Conservation (phyloP, 306 rosid genomes). For the Potentilla sterilis region DNA sequence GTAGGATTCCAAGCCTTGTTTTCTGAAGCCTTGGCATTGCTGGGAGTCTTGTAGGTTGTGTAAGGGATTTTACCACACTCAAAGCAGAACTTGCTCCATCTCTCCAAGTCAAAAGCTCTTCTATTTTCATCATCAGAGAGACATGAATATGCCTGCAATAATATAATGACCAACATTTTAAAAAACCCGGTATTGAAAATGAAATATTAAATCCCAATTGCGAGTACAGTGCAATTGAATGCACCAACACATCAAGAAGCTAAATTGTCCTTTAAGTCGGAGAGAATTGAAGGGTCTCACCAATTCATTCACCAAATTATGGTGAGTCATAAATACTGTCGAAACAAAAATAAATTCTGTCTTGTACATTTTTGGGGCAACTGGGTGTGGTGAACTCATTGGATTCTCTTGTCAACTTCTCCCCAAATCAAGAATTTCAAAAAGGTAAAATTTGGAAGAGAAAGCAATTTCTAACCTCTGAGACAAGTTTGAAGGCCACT, state of each 20-base stretch:
- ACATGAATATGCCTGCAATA: conserved; percentile 66
- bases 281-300: conserved; percentile 8
- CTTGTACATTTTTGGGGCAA: background rate
- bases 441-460: background rate
- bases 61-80: conserved; percentile 68
- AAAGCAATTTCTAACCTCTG: conserved; percentile 56
- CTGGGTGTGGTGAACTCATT: background rate
- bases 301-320: conserved; percentile 4
- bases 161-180: background rate
- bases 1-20: conserved; percentile 32
- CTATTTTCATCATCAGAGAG: conserved; percentile 61
- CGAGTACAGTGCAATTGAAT: conserved; percentile 7
- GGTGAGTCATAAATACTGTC: conserved; percentile 9
- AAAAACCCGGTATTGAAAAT: background rate
- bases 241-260: conserved; percentile 15
- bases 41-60: conserved; percentile 24
- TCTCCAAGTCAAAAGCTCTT: conserved; percentile 58
- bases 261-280: conserved; percentile 10
- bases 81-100: conserved; percentile 58
- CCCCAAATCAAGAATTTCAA: background rate
- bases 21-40: conserved; percentile 34
- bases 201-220: background rate
- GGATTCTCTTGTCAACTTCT: background rate
- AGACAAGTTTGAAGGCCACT: conserved; percentile 84
- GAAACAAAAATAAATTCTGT: conserved; percentile 3